These are phyloP conservation scores for Pleurotus citrinopileatus DNA, from an alignment of 768 basidiomycete species.

Conservation along the genomic window DNA sequence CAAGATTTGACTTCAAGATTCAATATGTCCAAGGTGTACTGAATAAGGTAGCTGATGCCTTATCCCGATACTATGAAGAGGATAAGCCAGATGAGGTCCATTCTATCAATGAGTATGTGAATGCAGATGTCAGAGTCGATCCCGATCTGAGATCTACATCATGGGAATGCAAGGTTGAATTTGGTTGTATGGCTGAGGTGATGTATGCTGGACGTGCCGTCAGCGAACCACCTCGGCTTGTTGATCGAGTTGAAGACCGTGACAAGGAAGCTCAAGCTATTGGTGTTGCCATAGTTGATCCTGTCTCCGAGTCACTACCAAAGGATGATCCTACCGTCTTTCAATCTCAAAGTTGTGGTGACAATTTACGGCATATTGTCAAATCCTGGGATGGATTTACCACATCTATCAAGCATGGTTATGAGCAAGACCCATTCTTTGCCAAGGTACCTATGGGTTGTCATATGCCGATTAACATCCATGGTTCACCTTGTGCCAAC, in stretches of 20 bases:
- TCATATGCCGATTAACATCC: constrained; percentile 25
- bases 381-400: neutral
- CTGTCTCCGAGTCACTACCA: no score
- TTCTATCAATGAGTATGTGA: constrained; percentile 12
- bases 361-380: neutral
- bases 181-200: no score
- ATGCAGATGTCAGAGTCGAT: constrained; percentile 17
- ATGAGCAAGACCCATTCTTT: neutral
- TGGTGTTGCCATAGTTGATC: neutral
- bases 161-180: no score
- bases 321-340: neutral
- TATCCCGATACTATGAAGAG: constrained; percentile 24
- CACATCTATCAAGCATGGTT: neutral
- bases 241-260: no score
- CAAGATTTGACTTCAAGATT: constrained; percentile 21
- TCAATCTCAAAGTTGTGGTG: neutral
- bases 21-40: constrained; percentile 19
- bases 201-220: no score
- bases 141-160: no score
- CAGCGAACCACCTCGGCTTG: no score
- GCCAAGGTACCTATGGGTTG: constrained; percentile 21
- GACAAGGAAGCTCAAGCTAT: neutral
- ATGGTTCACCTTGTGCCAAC: constrained; percentile 32
- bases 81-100: constrained; percentile 13
- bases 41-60: constrained; percentile 27